Evolutionary conservation across 768 basidiomycete species (phyloP).

Genomic region (Exidia glandulosa): DNA sequence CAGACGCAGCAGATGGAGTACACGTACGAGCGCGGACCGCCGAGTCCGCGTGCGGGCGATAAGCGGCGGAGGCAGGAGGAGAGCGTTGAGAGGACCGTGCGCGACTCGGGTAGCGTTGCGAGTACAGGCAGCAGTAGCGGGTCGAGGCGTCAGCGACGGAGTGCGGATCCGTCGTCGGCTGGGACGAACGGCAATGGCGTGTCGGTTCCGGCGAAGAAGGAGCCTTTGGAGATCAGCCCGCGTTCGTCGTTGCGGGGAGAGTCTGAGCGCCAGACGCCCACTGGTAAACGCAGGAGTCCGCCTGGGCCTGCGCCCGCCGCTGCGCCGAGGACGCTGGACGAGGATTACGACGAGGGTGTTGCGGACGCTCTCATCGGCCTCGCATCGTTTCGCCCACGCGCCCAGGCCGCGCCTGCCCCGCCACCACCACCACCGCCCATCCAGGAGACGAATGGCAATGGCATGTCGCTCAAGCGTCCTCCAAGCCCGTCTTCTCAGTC

Average conservation of each 20-base stretch:
- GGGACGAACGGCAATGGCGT: neutral
- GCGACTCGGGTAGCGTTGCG: neutral
- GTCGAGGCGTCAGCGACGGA: neutral
- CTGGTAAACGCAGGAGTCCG: too few relatives aligned
- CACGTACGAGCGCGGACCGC: neutral
- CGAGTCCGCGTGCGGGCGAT: neutral
- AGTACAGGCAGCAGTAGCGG: neutral
- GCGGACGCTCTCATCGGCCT: slow-evolving; percentile 76
- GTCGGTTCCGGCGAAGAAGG: too few relatives aligned
- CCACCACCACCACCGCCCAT: neutral
- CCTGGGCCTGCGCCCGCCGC: slow-evolving; percentile 37
- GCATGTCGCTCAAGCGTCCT: neutral
- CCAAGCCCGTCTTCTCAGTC: neutral
- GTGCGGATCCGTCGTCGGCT: neutral
- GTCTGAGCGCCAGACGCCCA: slow-evolving; percentile 42
- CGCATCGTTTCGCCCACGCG: slow-evolving; percentile 16
- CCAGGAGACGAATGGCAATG: slow-evolving; percentile 1
- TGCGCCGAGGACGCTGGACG: slow-evolving; percentile 65
- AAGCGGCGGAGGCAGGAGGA: neutral
- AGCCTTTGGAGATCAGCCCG: too few relatives aligned
- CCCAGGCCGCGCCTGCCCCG: neutral
- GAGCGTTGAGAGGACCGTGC: neutral
- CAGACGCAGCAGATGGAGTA: neutral
- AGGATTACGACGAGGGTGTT: slow-evolving; percentile 92
- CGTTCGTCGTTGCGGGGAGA: too few relatives aligned